Conservation (phyloP, 2,329 filamentous ascomycete genomes). For the Colletotrichum acutatum region DNA sequence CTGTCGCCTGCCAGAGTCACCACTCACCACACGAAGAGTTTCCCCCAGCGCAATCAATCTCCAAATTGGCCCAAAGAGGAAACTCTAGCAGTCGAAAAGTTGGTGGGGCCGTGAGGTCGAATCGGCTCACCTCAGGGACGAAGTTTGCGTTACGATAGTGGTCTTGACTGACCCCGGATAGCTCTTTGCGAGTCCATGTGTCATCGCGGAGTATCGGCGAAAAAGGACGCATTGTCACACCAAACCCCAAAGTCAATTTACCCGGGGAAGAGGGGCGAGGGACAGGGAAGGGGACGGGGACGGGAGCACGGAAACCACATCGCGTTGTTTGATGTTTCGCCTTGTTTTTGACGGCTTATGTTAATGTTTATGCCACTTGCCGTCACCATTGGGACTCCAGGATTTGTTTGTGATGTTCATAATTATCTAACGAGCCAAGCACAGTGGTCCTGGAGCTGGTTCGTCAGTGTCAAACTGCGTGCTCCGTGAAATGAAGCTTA, state of each 20-base stretch:
- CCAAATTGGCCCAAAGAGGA: conserved; percentile 8
- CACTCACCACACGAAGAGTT: background rate
- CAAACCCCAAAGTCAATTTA: background rate
- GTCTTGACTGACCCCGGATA: too few species aligned
- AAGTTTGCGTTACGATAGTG: too few species aligned
- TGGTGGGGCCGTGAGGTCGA: background rate
- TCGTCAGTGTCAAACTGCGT: background rate
- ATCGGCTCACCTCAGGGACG: too few species aligned
- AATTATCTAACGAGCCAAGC: background rate
- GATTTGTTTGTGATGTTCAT: background rate
- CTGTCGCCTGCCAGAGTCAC: too few species aligned
- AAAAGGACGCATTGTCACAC: background rate
- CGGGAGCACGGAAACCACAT: background rate
- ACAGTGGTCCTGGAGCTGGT: too few species aligned
- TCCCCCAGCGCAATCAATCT: background rate
- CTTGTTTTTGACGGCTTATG: background rate
- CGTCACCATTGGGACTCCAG: background rate
- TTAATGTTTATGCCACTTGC: background rate
- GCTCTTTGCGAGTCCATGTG: background rate
- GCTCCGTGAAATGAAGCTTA: background rate
- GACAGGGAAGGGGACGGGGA: too few species aligned
- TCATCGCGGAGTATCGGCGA: background rate
- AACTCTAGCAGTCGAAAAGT: conserved; percentile 6
- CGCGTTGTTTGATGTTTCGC: background rate
- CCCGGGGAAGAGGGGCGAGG: background rate